Percentiles rank a stretch among this genome's conserved stretches.
Conservation (phyloP, 345 rosid species). For the Streptanthus diversifolius region DNA sequence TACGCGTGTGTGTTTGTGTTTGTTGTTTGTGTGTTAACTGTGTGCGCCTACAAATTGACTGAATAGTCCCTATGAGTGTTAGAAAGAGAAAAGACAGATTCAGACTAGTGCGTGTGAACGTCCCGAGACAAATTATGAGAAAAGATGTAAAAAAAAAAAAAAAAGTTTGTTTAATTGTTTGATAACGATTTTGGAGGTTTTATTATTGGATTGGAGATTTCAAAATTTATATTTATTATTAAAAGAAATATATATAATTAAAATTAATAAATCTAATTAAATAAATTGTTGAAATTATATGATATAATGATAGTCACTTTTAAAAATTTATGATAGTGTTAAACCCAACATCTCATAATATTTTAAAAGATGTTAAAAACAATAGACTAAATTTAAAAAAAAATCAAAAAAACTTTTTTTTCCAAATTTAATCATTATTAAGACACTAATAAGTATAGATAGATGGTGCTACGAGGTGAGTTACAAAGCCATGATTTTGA, state of each 20-base stretch:
- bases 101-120: background rate
- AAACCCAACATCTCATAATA: too few relatives aligned
- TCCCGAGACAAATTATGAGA: conserved; percentile 6
- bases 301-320: too few relatives aligned
- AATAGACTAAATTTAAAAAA: too few relatives aligned
- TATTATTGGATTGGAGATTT: background rate
- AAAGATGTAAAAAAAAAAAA: conserved; percentile 1
- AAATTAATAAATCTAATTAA: too few relatives aligned
- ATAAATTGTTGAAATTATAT: too few relatives aligned
- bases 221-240: too few relatives aligned
- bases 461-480: conserved; percentile 1
- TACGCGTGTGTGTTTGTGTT: background rate
- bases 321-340: too few relatives aligned
- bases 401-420: background rate
- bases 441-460: background rate
- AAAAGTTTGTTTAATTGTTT: too few relatives aligned
- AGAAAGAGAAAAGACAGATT: background rate
- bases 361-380: too few relatives aligned
- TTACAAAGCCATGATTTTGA: conserved; percentile 21
- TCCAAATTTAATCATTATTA: background rate
- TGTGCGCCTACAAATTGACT: background rate
- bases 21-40: background rate
- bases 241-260: too few relatives aligned
- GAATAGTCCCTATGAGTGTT: background rate
- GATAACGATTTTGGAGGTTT: background rate